phyloP scores from a whole-genome alignment of 139 green algal species.

The Chlorella sp. region DNA sequence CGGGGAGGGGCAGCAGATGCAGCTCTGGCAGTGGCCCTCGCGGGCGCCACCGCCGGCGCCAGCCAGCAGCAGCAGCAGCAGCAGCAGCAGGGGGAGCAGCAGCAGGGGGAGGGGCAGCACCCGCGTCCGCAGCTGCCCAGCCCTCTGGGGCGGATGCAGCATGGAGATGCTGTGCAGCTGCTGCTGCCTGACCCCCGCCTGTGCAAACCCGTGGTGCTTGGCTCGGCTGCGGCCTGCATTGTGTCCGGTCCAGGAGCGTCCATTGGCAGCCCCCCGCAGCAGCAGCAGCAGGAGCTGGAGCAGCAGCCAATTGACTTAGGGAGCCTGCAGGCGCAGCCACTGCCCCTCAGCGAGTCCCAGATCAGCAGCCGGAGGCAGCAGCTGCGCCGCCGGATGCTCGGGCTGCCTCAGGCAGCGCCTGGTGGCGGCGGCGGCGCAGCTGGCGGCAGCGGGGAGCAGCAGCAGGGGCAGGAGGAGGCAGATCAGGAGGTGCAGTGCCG shows the following conservation, averaged over 20 bases:
- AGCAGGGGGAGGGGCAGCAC: background rate
- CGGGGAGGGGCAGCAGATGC: conserved; percentile 12
- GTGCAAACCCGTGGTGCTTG: conserved; percentile 32
- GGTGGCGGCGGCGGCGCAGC: background rate
- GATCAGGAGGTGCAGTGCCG: background rate
- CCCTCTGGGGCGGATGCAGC: background rate
- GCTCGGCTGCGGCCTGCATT: background rate
- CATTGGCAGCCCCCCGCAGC: too few species aligned
- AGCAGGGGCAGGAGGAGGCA: background rate
- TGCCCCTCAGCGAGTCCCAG: conserved; percentile 15
- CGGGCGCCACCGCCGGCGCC: background rate
- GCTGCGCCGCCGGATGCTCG: conserved; percentile 24
- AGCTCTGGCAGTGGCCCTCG: background rate
- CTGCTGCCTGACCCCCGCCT: conserved; percentile 30
- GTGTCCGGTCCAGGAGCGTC: background rate
- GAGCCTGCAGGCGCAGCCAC: background rate
- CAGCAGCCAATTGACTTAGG: background rate
- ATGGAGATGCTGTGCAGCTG: conserved; percentile 11
- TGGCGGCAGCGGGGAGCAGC: background rate
- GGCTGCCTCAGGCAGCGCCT: background rate
- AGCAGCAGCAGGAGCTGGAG: background rate
- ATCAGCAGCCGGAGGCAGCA: background rate
- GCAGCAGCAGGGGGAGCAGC: background rate
- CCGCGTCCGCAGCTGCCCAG: background rate
- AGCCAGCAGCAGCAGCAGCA: conserved; percentile 1